Base-by-base conservation (phyloP, 371 early-diverging fungal genomes). In the Furculomyces boomerangus region DNA sequence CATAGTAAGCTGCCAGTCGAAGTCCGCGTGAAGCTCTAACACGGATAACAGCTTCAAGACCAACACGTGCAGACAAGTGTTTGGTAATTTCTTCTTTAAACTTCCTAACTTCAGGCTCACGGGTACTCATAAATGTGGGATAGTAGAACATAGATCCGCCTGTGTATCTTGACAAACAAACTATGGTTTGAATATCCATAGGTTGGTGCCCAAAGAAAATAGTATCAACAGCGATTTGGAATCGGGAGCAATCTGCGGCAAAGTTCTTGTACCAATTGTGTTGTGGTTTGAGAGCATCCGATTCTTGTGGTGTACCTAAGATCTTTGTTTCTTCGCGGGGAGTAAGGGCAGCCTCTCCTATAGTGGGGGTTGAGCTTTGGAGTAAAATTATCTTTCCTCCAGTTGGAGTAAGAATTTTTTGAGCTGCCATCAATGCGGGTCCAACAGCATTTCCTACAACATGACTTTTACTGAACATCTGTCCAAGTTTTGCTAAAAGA, bases 111-210 rank as follows among this genome's bases (percentile, higher is more conserved):
- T 94, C 93, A 61, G 90, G 86, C 0, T 82, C 70, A 55, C 91
- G 79, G 3, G 75, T 74, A 1, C 91, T 90, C 60, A 87, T 84
- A 64, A 97, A 99, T 30, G 81, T 84, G 44, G 98, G 96, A 64
- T 98, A 99, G 69, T 89, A 89, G 70, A 84, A 88, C 0, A 86
- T 74, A 55, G 86, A 79, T 32, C 99, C 99, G 32, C 97, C 98
- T 0, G 98, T 98, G 66, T 83, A 89, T 53, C 84, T 83, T 20
- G 91, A 82, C 29, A 83, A 69, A 26, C 84, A 83, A 74, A 83
- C 81, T 18, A 98, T 64, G 0, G 95, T 90, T 1, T 98, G 91
- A 10, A 96, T 74, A 67, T 98, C 99, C 41, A 88, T 78, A 58
- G 90, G 88, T 60, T 87, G 83, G 14, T 63, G 58, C 40, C 90